These are phyloP conservation scores for Gossypium arboreum DNA, from an alignment of 345 rosid genomes.

Conservation along the genomic window DNA sequence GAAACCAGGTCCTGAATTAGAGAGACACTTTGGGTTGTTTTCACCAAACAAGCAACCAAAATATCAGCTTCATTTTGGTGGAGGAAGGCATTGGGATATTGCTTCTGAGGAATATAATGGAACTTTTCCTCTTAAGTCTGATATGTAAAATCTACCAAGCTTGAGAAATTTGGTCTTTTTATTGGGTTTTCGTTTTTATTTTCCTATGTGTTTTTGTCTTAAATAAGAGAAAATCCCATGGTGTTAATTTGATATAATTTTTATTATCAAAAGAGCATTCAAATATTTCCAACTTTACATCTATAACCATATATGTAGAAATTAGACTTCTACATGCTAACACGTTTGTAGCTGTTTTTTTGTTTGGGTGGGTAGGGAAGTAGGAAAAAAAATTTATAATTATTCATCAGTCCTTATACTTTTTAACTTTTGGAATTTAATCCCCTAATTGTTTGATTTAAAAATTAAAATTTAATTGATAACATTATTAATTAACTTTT, in stretches of 20 bases:
- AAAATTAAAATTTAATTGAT: no score
- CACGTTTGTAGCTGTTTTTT: no score
- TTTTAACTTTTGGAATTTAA: no score
- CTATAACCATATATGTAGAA: no score
- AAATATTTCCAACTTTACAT: neutral
- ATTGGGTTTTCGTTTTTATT: neutral
- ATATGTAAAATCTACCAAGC: conserved; percentile 15
- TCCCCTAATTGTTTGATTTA: no score
- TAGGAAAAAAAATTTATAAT: no score
- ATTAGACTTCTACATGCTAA: no score
- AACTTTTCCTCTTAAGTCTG: conserved; percentile 10
- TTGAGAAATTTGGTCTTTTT: neutral
- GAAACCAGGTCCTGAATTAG: conserved; percentile 13
- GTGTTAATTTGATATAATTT: neutral
- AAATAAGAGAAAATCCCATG: conserved; percentile 1
- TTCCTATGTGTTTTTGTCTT: neutral
- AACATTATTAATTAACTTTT: no score
- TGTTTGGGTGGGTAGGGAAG: no score
- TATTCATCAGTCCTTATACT: no score
- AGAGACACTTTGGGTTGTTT: conserved; percentile 41
- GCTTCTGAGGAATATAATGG: conserved; percentile 1
- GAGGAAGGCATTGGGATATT: conserved; percentile 17
- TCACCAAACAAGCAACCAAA: conserved; percentile 23
- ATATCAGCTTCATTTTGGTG: conserved; percentile 19
- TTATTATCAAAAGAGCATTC: neutral